A percentile compares a stretch with the other conserved stretches of the same genome.
Conservation (phyloP, 495 filamentous ascomycete species). For the Cairneyella variabilis region DNA sequence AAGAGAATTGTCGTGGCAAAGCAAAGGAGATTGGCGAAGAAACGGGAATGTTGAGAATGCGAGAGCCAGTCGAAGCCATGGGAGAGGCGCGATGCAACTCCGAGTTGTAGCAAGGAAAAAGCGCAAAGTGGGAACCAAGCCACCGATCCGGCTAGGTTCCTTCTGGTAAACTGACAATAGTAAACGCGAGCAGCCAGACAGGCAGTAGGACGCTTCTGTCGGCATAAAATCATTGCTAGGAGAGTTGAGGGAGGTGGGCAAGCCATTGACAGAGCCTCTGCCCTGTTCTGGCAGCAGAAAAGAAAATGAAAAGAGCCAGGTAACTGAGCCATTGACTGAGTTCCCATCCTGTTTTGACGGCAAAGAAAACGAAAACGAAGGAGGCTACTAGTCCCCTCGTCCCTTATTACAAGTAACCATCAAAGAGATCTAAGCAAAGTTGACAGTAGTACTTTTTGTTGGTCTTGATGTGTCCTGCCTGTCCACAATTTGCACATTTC, state of each 20-base stretch:
- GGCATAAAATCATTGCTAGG: too few species aligned
- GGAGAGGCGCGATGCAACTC: too few species aligned
- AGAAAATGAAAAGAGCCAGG: background rate
- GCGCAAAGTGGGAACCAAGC: too few species aligned
- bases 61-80: too few species aligned
- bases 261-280: too few species aligned
- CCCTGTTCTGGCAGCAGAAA: background rate
- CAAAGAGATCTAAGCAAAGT: too few species aligned
- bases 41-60: background rate
- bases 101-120: too few species aligned
- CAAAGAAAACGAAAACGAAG: background rate
- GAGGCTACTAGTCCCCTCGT: background rate
- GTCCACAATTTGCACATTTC: conserved; percentile 96
- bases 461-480: conserved; percentile 97
- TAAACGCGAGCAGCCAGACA: too few species aligned
- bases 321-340: background rate
- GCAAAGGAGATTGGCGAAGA: background rate
- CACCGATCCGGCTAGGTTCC: too few species aligned
- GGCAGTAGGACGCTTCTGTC: too few species aligned
- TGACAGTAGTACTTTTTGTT: conserved; percentile 77
- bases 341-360: background rate
- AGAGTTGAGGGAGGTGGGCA: too few species aligned
- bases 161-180: too few species aligned
- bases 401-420: background rate
- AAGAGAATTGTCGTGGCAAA: conserved; percentile 9